phyloP scores from a whole-genome alignment of 371 early-diverging fungal genomes.

The Coemansia sp. region DNA sequence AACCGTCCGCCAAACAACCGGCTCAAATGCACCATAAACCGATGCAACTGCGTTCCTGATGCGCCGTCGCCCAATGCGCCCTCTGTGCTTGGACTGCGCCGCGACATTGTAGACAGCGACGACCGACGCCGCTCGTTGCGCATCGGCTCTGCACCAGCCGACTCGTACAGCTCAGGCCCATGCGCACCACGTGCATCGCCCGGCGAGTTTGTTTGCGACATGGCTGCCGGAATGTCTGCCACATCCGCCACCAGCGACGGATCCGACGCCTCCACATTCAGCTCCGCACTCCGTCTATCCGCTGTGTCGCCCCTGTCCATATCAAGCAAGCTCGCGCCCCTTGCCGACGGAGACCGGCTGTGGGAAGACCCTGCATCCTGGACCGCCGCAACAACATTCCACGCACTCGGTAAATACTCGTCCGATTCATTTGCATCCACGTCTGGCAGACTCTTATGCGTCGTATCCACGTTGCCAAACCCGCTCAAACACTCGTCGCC shows the following conservation, averaged over 20 bases:
- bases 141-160: background rate
- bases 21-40: slow-evolving; percentile 31
- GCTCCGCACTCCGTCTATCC: background rate
- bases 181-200: background rate
- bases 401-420: slow-evolving; percentile 13
- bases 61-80: background rate
- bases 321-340: background rate
- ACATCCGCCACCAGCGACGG: slow-evolving; percentile 44
- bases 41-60: slow-evolving; percentile 23
- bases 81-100: slow-evolving; percentile 13
- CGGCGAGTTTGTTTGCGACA: slow-evolving; percentile 21
- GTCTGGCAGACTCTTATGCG: background rate
- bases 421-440: slow-evolving; percentile 16
- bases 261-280: slow-evolving; percentile 19
- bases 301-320: background rate
- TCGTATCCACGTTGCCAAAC: slow-evolving; percentile 37
- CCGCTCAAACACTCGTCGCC: slow-evolving; percentile 36
- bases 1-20: slow-evolving; percentile 43
- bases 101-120: slow-evolving; percentile 16
- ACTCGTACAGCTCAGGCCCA: background rate
- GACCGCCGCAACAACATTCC: slow-evolving; percentile 1
- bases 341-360: background rate
- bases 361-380: background rate
- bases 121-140: slow-evolving; percentile 15
- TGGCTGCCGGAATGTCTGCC: slow-evolving; percentile 16